Percentiles rank a stretch among this genome's conserved stretches.
Conservation (phyloP, 306 rosid species). For the Prinsepia uniflora region DNA sequence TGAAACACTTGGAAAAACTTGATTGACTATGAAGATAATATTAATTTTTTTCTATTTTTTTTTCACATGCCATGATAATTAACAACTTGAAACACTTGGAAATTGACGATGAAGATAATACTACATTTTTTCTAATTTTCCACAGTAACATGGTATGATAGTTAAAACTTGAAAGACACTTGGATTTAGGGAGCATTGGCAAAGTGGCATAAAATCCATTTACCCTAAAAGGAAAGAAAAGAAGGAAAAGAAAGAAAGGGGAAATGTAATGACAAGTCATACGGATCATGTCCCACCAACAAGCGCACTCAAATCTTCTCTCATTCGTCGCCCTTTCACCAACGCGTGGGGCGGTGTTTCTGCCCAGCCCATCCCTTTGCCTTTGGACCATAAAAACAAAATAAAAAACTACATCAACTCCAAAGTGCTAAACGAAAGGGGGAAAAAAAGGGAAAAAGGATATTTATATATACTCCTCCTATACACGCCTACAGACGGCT, state of each 20-base stretch:
- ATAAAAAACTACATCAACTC: background rate
- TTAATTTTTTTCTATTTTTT: too few species aligned
- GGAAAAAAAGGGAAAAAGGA: background rate
- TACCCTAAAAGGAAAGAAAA: background rate
- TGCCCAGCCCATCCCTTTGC: constrained; percentile 23
- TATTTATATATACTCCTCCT: background rate
- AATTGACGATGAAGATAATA: too few species aligned
- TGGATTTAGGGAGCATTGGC: background rate
- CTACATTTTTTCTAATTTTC: too few species aligned
- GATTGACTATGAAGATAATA: too few species aligned
- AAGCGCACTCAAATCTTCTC: constrained; percentile 40
- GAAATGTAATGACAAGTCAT: constrained; percentile 19
- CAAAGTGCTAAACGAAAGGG: background rate
- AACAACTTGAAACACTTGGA: too few species aligned
- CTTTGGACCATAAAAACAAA: constrained; percentile 5
- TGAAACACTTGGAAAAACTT: too few species aligned
- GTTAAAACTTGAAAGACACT: background rate
- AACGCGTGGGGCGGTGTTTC: constrained; percentile 56
- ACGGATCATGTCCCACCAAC: constrained; percentile 38
- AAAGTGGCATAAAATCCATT: background rate
- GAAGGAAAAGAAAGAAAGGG: background rate
- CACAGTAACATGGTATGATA: too few species aligned
- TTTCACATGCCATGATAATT: too few species aligned
- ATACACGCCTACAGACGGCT: background rate
- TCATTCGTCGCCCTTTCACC: constrained; percentile 45